These are phyloP conservation scores for Penicillium palitans DNA, from an alignment of 2,329 filamentous ascomycete species.

Conservation along the genomic window DNA sequence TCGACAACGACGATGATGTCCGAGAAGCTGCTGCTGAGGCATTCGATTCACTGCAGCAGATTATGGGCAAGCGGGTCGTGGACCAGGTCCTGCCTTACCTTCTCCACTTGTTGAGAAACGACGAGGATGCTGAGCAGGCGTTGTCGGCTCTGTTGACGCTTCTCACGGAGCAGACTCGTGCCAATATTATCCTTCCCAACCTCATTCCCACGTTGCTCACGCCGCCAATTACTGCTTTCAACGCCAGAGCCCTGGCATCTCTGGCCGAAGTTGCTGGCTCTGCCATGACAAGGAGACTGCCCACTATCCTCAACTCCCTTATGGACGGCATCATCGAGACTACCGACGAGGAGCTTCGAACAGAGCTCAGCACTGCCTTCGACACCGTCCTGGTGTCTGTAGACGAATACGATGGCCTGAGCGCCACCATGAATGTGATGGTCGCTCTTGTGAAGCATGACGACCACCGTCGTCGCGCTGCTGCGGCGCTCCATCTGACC, in stretches of 20 bases:
- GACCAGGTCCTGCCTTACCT: constrained; percentile 94
- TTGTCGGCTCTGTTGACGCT: constrained; percentile 89
- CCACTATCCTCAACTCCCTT: constrained; percentile 86
- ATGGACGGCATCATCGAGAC: constrained; percentile 83
- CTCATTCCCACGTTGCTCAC: constrained; percentile 90
- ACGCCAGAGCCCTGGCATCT: constrained; percentile 89
- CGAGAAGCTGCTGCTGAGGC: constrained; percentile 95
- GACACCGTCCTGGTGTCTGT: constrained; percentile 89
- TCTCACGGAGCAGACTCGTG: constrained; percentile 87
- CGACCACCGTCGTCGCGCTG: constrained; percentile 79
- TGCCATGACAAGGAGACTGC: constrained; percentile 86
- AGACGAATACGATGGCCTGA: constrained; percentile 93
- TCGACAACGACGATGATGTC: constrained; percentile 85
- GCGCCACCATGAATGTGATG: constrained; percentile 93
- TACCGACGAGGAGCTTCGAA: constrained; percentile 70
- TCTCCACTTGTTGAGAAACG: constrained; percentile 81
- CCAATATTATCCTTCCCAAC: constrained; percentile 95
- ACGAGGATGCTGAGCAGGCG: constrained; percentile 86
- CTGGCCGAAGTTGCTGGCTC: constrained; percentile 86
- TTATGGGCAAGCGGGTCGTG: constrained; percentile 89
- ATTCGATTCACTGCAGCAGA: constrained; percentile 91
- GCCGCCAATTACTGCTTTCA: constrained; percentile 89
- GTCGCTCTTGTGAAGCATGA: constrained; percentile 86
- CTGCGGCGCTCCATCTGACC: constrained; percentile 75
- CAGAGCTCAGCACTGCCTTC: constrained; percentile 76